These are phyloP conservation scores for Phytophthora boehmeriae DNA, from an alignment of 352 stramenopile genomes.

Conservation along the genomic window DNA sequence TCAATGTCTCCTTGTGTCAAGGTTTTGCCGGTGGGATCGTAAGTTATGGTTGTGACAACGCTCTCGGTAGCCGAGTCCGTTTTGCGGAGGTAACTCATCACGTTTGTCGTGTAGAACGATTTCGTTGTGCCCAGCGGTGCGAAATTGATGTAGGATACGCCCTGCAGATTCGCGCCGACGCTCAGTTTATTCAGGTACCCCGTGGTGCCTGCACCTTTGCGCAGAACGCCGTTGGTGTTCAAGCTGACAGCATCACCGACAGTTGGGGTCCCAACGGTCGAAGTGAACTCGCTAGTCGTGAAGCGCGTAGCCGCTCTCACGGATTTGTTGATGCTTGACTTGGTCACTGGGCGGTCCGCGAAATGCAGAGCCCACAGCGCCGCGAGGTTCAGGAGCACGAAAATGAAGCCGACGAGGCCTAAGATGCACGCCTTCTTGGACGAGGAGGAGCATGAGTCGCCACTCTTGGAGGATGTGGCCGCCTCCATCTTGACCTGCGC, in stretches of 20 bases:
- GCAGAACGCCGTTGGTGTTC: conserved; percentile 35
- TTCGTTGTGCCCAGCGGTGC: conserved; percentile 47
- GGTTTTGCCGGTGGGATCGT: conserved; percentile 33
- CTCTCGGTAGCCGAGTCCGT: conserved; percentile 30
- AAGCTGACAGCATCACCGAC: conserved; percentile 51
- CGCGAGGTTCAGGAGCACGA: conserved; percentile 64
- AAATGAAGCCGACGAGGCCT: conserved; percentile 48
- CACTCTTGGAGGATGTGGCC: neutral
- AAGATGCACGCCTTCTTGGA: conserved; percentile 26
- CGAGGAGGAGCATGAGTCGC: conserved; percentile 1
- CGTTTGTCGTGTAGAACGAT: conserved; percentile 45
- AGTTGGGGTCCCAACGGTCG: conserved; percentile 12
- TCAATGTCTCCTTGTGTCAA: conserved; percentile 25
- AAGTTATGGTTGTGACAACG: conserved; percentile 58
- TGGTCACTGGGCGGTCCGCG: conserved; percentile 39
- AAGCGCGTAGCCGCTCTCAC: conserved; percentile 45
- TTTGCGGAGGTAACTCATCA: conserved; percentile 52
- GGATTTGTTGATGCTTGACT: conserved; percentile 5
- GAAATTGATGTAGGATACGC: conserved; percentile 55
- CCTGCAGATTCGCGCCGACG: conserved; percentile 13
- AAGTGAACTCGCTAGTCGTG: conserved; percentile 38
- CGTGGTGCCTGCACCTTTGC: conserved; percentile 68
- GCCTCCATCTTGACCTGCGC: conserved; percentile 53
- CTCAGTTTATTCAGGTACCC: conserved; percentile 57
- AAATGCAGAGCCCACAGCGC: conserved; percentile 75